Evolutionary conservation across 2,329 filamentous ascomycete genomes (phyloP).

Genomic region (Xylaria multiplex): DNA sequence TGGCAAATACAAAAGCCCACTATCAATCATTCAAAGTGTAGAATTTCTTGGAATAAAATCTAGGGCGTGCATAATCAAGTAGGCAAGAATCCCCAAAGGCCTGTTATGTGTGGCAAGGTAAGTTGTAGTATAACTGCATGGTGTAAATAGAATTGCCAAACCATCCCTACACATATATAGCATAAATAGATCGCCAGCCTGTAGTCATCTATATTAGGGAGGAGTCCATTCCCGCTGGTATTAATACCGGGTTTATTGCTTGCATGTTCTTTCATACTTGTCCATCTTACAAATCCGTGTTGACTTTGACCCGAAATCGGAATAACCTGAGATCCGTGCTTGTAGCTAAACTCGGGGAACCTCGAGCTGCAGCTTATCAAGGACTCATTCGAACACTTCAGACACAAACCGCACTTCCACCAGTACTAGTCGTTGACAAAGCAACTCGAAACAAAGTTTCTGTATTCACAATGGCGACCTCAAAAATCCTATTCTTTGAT

Average conservation of each 20-base stretch:
- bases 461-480: constrained; percentile 36
- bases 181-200: too few species aligned
- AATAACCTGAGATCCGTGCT: neutral
- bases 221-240: neutral
- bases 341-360: neutral
- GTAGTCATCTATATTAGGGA: too few species aligned
- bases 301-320: neutral
- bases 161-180: too few species aligned
- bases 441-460: neutral
- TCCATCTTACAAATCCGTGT: constrained; percentile 19
- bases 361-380: neutral
- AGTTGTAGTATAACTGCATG: too few species aligned
- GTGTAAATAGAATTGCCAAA: too few species aligned
- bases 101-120: too few species aligned
- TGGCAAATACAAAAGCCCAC: too few species aligned
- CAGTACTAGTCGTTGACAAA: neutral
- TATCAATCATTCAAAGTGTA: too few species aligned
- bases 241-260: neutral
- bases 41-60: too few species aligned
- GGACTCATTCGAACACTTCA: too few species aligned
- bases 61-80: too few species aligned
- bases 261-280: neutral
- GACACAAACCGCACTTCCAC: neutral
- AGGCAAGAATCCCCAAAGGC: too few species aligned
- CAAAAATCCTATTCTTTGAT: constrained; percentile 67